phyloP scores from a whole-genome alignment of 1,284 basidiomycete species.

The Schizopora paradoxa region DNA sequence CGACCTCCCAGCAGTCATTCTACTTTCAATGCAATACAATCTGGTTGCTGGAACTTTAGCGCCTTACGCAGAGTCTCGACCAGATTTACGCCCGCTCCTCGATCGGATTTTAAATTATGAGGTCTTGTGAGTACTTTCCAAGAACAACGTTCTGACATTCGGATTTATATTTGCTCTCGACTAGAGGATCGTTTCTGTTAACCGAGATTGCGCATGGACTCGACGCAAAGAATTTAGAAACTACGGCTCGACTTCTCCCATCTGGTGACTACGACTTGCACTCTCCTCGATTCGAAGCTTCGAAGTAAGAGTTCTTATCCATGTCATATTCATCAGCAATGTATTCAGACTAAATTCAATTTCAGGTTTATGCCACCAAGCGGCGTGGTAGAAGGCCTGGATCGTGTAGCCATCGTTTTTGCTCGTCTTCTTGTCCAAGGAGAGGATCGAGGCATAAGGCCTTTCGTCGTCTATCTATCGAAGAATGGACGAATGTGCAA shows the following conservation, averaged over 20 bases:
- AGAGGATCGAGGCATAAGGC: slow-evolving; percentile 43
- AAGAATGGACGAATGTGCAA: slow-evolving; percentile 26
- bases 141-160: too few species aligned
- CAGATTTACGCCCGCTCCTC: slow-evolving; percentile 28
- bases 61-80: slow-evolving; percentile 26
- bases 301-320: too few species aligned
- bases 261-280: slow-evolving; percentile 33
- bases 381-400: slow-evolving; percentile 43
- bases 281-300: slow-evolving; percentile 31
- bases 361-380: slow-evolving; percentile 59
- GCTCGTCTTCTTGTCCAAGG: slow-evolving; percentile 45
- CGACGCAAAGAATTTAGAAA: slow-evolving; percentile 36
- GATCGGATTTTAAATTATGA: slow-evolving; percentile 29
- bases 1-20: slow-evolving; percentile 34
- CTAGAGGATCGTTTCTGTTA: slow-evolving; percentile 36
- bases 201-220: slow-evolving; percentile 41
- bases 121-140: too few species aligned
- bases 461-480: slow-evolving; percentile 35
- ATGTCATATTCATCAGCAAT: too few species aligned
- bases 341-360: too few species aligned
- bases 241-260: slow-evolving; percentile 32
- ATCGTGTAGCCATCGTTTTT: slow-evolving; percentile 51
- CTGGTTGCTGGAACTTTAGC: slow-evolving; percentile 38
- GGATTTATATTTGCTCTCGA: too few species aligned
- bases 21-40: slow-evolving; percentile 41